Evolutionary conservation across 305 asterid genomes (phyloP).

Genomic region (Fraxinus floribunda): DNA sequence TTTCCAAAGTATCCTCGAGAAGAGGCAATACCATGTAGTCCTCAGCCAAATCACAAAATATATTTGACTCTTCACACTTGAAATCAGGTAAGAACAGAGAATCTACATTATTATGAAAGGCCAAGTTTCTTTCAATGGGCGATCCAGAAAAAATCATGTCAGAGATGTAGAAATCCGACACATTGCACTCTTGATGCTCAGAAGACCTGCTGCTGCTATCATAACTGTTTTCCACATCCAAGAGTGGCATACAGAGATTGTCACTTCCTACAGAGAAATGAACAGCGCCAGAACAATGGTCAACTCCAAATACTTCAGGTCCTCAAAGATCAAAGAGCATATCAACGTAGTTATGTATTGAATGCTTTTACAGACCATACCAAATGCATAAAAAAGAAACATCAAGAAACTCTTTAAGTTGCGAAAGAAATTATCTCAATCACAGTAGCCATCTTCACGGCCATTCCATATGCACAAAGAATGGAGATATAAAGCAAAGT

Average conservation of each 20-base stretch:
- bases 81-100: slow-evolving; percentile 51
- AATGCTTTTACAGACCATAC: not conserved
- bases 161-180: slow-evolving; percentile 67
- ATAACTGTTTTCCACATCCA: slow-evolving; percentile 79
- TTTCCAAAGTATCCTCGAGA: slow-evolving; percentile 56
- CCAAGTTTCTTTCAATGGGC: slow-evolving; percentile 45
- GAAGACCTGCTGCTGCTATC: slow-evolving; percentile 69
- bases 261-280: slow-evolving; percentile 49
- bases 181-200: slow-evolving; percentile 58
- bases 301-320: slow-evolving; percentile 14
- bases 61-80: slow-evolving; percentile 59
- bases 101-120: slow-evolving; percentile 49
- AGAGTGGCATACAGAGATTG: slow-evolving; percentile 60
- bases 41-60: slow-evolving; percentile 58
- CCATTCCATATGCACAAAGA: not conserved
- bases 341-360: slow-evolving; percentile 7
- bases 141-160: slow-evolving; percentile 75
- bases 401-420: not conserved
- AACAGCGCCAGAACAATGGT: slow-evolving; percentile 17
- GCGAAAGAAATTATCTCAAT: not conserved
- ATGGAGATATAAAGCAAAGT: not conserved
- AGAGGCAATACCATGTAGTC: slow-evolving; percentile 60
- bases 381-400: not conserved
- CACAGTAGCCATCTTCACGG: not conserved
- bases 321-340: slow-evolving; percentile 9